Base-by-base conservation (phyloP, 1,284 basidiomycete species). In the Pterulicium gracile region DNA sequence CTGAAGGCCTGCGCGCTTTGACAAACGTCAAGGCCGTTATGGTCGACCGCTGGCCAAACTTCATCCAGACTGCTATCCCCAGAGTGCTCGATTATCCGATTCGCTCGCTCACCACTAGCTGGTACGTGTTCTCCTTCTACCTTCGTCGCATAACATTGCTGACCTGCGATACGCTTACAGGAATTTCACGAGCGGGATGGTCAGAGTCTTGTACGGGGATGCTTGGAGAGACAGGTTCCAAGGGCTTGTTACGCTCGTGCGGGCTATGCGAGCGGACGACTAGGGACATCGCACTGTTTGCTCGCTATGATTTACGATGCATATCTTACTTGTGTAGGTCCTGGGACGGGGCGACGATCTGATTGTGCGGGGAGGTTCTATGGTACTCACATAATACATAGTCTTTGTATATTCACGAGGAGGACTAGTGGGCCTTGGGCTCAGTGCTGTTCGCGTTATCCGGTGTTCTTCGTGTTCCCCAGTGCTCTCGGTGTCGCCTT, bases 1-100 rank as follows among this genome's bases (percentile, higher is more conserved):
- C 88, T 0, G 95, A 98, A 67, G 95, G 95, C 19, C 70, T 98
- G 32, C 79, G 90, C 24, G 71, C 83, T 2, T 65, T 98, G 42
- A 94, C 90, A 40, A 87, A 87, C 57, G 72, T 85, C 42, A 98
- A 98, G 59, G 84, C 86, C 13, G 79, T 98, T 43, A 81, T 91
- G 35, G 70, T 79, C 32, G 95, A 98, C 63, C 73, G 86, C 41
- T 88, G 84, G 72, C 91, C 93, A 53, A 79, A 79, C 40, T 58
- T 82, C 24, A 68, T 95, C 40, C 79, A 90, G 58, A 98, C 95
- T 0, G 68, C 64, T 3, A 97, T 98, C 52, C 95, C 95, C 0
- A 75, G 77, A 43, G 81, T 88, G 2, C 70, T 92, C 12, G 84
- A 94, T 58, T 97, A 98, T 62, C 81, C 91, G 18, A 71, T 93